A percentile compares a stretch with the other conserved stretches of the same genome.
Evolutionary conservation across 2,329 filamentous ascomycete genomes (phyloP).

Genomic region (Thelonectria blattea): DNA sequence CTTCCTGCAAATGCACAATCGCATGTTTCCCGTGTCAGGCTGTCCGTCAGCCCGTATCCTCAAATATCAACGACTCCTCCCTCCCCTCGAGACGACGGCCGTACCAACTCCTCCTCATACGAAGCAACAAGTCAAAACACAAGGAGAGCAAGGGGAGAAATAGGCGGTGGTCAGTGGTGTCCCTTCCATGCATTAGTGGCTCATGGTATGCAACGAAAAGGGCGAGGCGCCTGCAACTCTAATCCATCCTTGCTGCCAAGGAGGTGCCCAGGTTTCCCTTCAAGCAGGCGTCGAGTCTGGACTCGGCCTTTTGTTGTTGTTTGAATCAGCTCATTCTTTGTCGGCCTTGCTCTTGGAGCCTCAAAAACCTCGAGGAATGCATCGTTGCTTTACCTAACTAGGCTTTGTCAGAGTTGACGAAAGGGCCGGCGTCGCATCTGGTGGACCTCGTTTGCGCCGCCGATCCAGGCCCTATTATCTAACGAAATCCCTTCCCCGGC

Average conservation of each 20-base stretch:
- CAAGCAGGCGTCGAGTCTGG: slow-evolving; percentile 28
- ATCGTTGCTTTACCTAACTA: slow-evolving; percentile 17
- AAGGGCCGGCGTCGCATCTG: slow-evolving; percentile 8
- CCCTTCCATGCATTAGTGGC: slow-evolving; percentile 33
- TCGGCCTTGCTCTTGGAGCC: not conserved
- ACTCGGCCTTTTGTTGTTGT: slow-evolving; percentile 24
- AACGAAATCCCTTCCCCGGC: slow-evolving; percentile 38
- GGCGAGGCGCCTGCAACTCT: slow-evolving; percentile 33
- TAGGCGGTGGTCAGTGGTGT: slow-evolving; percentile 31
- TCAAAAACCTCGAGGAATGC: not conserved
- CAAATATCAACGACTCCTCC: not conserved
- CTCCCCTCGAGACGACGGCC: not conserved
- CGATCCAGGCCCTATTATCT: slow-evolving; percentile 35
- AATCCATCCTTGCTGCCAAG: slow-evolving; percentile 30
- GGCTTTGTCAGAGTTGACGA: slow-evolving; percentile 34
- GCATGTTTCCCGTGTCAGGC: not conserved
- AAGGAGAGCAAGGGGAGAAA: slow-evolving; percentile 12
- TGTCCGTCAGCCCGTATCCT: not conserved
- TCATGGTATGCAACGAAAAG: slow-evolving; percentile 21
- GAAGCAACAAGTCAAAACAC: not conserved
- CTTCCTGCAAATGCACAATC: too few species aligned
- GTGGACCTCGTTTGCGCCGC: slow-evolving; percentile 14
- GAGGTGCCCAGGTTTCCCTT: slow-evolving; percentile 20
- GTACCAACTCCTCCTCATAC: not conserved
- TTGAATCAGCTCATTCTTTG: slow-evolving; percentile 20